phyloP scores from a whole-genome alignment of 805 yeast species.

The Candida maltosa region DNA sequence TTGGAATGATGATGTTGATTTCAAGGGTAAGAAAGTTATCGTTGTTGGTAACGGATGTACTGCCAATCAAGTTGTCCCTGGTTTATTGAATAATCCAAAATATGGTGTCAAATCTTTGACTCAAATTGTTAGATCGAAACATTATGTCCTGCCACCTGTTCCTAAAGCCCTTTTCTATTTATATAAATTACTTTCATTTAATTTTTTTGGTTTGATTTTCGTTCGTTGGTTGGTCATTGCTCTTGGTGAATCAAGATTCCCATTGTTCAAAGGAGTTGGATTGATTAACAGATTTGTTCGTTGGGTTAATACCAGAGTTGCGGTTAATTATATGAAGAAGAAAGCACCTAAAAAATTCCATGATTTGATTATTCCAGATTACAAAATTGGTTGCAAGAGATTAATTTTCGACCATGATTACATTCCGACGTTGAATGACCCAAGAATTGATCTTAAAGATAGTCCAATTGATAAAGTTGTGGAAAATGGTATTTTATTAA shows the following conservation, averaged over 20 bases:
- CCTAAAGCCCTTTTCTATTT: constrained; percentile 18
- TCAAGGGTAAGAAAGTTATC: constrained; percentile 32
- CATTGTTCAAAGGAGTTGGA: constrained; percentile 31
- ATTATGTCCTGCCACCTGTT: constrained; percentile 37
- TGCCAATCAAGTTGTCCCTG: constrained; percentile 39
- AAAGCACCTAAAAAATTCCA: constrained; percentile 32
- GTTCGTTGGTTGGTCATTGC: constrained; percentile 25
- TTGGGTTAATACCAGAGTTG: constrained; percentile 15
- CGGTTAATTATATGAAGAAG: constrained; percentile 22
- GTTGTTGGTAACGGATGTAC: constrained; percentile 44
- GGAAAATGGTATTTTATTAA: constrained; percentile 25
- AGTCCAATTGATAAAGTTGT: constrained; percentile 22
- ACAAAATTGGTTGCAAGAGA: constrained; percentile 41
- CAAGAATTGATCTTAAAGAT: constrained; percentile 22
- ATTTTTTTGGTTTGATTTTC: constrained; percentile 24
- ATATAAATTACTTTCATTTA: constrained; percentile 21
- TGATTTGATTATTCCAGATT: constrained; percentile 31
- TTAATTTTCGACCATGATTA: constrained; percentile 36
- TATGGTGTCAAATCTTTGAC: constrained; percentile 22
- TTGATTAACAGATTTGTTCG: constrained; percentile 23
- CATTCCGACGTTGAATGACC: constrained; percentile 29
- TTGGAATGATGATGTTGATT: constrained; percentile 30
- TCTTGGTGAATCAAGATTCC: constrained; percentile 32
- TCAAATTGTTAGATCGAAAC: constrained; percentile 34
- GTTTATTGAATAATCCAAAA: constrained; percentile 20